These are phyloP conservation scores for Daldinia decipiens DNA, from an alignment of 495 filamentous ascomycete species.

Conservation along the genomic window DNA sequence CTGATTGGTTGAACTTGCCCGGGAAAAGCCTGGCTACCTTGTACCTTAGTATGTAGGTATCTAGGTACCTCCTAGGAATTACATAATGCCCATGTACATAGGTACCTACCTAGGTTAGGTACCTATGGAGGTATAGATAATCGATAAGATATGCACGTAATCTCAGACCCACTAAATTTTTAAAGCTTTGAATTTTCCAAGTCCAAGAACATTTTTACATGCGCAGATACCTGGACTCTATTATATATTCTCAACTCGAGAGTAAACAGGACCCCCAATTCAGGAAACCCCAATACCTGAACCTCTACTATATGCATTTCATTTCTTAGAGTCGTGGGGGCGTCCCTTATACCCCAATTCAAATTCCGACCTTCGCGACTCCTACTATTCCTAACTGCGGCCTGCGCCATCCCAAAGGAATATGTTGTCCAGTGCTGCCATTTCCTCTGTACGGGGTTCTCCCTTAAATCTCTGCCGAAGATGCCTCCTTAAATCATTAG, in stretches of 20 bases:
- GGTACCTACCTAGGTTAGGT: too few species aligned
- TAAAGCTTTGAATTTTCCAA: slow-evolving; percentile 16
- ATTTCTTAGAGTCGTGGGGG: neutral
- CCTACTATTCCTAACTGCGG: neutral
- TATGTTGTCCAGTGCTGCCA: slow-evolving; percentile 27
- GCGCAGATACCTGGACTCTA: neutral
- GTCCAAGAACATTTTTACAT: slow-evolving; percentile 3
- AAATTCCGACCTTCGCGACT: neutral
- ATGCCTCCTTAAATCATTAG: slow-evolving; percentile 14
- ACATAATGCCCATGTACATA: too few species aligned
- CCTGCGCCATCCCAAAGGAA: neutral
- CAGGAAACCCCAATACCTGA: neutral
- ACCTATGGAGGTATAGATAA: neutral
- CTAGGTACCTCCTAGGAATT: too few species aligned
- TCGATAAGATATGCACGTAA: slow-evolving; percentile 4
- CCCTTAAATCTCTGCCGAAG: slow-evolving; percentile 39
- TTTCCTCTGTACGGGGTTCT: slow-evolving; percentile 6
- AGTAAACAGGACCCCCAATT: too few species aligned
- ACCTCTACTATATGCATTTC: neutral
- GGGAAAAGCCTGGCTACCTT: slow-evolving; percentile 28
- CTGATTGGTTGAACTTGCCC: slow-evolving; percentile 38
- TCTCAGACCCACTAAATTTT: slow-evolving; percentile 30
- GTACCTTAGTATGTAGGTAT: too few species aligned
- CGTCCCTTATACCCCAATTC: neutral
- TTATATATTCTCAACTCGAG: neutral